These are phyloP conservation scores for Kondoa subrosea DNA, from an alignment of 768 basidiomycete genomes.

Conservation along the genomic window DNA sequence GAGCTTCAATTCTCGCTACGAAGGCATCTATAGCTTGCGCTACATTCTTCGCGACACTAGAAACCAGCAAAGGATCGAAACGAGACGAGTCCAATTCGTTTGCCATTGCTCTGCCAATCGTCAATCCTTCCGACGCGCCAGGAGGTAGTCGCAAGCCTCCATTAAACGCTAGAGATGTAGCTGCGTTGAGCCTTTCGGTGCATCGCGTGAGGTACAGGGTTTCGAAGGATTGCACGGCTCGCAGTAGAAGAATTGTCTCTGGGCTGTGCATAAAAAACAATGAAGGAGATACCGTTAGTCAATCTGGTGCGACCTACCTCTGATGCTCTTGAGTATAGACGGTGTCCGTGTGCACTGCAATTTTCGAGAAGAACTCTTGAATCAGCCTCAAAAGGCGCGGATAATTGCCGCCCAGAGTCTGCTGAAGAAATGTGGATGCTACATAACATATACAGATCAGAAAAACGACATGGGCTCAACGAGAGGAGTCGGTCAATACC, in stretches of 20 bases:
- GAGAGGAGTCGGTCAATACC: neutral
- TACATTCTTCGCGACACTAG: slow-evolving; percentile 58
- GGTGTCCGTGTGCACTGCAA: slow-evolving; percentile 88
- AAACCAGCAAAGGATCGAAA: slow-evolving; percentile 77
- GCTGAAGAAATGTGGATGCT: slow-evolving; percentile 83
- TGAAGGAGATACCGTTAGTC: neutral
- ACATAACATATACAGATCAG: neutral
- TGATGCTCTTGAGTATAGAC: slow-evolving; percentile 67
- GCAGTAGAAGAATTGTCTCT: slow-evolving; percentile 75
- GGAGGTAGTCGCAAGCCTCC: slow-evolving; percentile 46
- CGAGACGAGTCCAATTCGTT: slow-evolving; percentile 87
- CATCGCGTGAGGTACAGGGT: slow-evolving; percentile 73
- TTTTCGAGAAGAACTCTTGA: slow-evolving; percentile 91
- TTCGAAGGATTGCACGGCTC: slow-evolving; percentile 68
- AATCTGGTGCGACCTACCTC: slow-evolving; percentile 42
- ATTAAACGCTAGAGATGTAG: slow-evolving; percentile 56
- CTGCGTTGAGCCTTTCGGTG: slow-evolving; percentile 64
- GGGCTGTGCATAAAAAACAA: slow-evolving; percentile 42
- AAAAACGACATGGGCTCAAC: neutral
- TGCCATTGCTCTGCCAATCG: slow-evolving; percentile 55
- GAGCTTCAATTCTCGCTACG: slow-evolving; percentile 44
- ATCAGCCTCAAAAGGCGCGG: slow-evolving; percentile 74
- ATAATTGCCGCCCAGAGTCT: slow-evolving; percentile 70
- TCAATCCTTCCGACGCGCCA: slow-evolving; percentile 55
- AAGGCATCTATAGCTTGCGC: slow-evolving; percentile 53